Percentiles rank a stretch among this genome's conserved stretches.
phyloP scores from a whole-genome alignment of 75 land plant species.

The Gnetum montanum region DNA sequence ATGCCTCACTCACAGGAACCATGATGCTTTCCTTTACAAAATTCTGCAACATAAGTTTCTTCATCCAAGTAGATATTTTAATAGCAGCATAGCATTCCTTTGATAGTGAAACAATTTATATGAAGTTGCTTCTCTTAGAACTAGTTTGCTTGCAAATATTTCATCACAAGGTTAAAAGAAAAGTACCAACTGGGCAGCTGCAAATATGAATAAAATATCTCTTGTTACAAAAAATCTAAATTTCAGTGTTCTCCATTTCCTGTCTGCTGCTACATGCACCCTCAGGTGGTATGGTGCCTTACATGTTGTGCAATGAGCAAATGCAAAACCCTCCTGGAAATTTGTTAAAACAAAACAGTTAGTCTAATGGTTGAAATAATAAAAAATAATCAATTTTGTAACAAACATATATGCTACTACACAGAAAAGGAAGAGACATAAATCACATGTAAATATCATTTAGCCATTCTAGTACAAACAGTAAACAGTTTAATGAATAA shows the following conservation, averaged over 20 bases:
- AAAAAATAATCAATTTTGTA: constrained; percentile 1
- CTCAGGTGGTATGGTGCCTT: constrained; percentile 88
- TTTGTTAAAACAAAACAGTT: background rate
- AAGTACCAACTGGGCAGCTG: constrained; percentile 77
- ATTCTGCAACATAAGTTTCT: too few relatives aligned
- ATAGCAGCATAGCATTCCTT: background rate
- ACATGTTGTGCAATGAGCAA: constrained; percentile 95
- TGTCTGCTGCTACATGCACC: constrained; percentile 83
- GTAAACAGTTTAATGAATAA: too few relatives aligned
- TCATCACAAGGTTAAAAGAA: too few relatives aligned
- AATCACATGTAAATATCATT: background rate
- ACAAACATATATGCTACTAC: background rate
- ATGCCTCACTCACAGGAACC: too few relatives aligned
- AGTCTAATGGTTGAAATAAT: background rate
- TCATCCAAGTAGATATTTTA: too few relatives aligned
- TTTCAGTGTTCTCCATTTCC: constrained; percentile 90
- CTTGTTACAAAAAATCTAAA: constrained; percentile 95
- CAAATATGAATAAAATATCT: constrained; percentile 82
- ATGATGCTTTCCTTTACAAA: too few relatives aligned
- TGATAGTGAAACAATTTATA: background rate
- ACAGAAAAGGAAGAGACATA: background rate
- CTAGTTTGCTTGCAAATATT: background rate
- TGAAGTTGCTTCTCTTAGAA: background rate
- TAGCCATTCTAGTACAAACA: too few relatives aligned
- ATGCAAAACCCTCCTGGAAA: constrained; percentile 93